Evolutionary conservation across 768 basidiomycete species (phyloP).

Genomic region (Hygrophoropsis aurantiaca): DNA sequence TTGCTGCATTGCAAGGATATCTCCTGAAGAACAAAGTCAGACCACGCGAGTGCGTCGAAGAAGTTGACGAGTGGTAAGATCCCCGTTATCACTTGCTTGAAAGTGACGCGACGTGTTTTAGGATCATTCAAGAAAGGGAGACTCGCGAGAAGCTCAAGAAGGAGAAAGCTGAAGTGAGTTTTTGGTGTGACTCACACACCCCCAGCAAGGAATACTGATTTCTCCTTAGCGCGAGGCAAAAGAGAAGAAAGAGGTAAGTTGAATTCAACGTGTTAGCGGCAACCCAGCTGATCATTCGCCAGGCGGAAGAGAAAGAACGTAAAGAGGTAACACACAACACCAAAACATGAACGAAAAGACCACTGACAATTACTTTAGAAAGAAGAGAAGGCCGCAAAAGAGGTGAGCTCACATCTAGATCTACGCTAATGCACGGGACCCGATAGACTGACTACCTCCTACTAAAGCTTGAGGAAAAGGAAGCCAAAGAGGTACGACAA

Average conservation of each 20-base stretch:
- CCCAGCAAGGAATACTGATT: conserved; percentile 5
- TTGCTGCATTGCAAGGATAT: conserved; percentile 83
- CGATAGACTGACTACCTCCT: conserved; percentile 19
- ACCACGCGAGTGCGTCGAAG: conserved; percentile 82
- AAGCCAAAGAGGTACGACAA: conserved; percentile 42
- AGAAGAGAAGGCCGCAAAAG: conserved; percentile 55
- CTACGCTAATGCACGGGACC: conserved; percentile 7
- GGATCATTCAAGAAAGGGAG: conserved; percentile 76
- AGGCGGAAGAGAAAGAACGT: conserved; percentile 62
- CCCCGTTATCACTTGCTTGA: conserved; percentile 5
- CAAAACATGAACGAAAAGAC: conserved; percentile 4
- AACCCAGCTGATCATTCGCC: conserved; percentile 3
- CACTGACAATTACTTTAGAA: conserved; percentile 27
- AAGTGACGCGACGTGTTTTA: conserved; percentile 16
- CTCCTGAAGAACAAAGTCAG: conserved; percentile 88
- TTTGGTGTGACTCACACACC: neutral
- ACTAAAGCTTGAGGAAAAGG: conserved; percentile 43
- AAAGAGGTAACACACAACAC: conserved; percentile 48
- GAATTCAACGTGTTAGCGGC: conserved; percentile 5
- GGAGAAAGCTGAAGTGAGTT: conserved; percentile 60
- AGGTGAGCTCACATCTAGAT: conserved; percentile 36
- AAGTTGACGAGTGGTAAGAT: conserved; percentile 68
- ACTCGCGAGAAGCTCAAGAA: conserved; percentile 83
- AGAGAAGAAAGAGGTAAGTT: conserved; percentile 66
- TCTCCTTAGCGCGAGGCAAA: conserved; percentile 67